phyloP scores from a whole-genome alignment of 345 rosid species.

The Excoecaria agallocha region DNA sequence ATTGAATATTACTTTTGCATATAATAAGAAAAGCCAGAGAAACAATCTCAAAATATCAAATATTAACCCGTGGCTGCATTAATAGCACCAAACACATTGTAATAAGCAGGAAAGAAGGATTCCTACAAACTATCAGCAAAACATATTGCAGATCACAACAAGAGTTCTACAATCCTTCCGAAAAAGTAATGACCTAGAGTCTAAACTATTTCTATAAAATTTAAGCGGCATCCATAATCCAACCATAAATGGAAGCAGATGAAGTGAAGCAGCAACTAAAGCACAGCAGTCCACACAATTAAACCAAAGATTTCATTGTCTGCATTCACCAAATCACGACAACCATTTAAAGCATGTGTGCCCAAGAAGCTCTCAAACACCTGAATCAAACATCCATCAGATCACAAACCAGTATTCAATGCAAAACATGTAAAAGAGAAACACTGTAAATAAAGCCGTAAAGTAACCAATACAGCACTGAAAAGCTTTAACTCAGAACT shows the following conservation, averaged over 20 bases:
- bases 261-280: constrained; percentile 40
- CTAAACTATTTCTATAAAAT: constrained; percentile 16
- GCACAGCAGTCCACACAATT: constrained; percentile 38
- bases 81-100: constrained; percentile 12
- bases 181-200: constrained; percentile 12
- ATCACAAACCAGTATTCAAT: constrained; percentile 19
- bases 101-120: constrained; percentile 2
- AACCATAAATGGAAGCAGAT: constrained; percentile 28
- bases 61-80: constrained; percentile 2
- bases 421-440: constrained; percentile 14
- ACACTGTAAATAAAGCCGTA: neutral
- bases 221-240: constrained; percentile 25
- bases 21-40: neutral
- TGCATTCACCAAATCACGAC: constrained; percentile 37
- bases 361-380: constrained; percentile 38
- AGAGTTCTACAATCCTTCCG: constrained; percentile 14
- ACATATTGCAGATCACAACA: constrained; percentile 19
- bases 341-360: constrained; percentile 35
- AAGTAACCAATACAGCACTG: neutral
- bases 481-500: neutral
- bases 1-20: neutral
- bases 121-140: constrained; percentile 3
- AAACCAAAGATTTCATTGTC: constrained; percentile 35
- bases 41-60: constrained; percentile 5
- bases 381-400: constrained; percentile 36